A percentile compares a stretch with the other conserved stretches of the same genome.
phyloP scores from a whole-genome alignment of 345 rosid species.

The Lumnitzera littorea region DNA sequence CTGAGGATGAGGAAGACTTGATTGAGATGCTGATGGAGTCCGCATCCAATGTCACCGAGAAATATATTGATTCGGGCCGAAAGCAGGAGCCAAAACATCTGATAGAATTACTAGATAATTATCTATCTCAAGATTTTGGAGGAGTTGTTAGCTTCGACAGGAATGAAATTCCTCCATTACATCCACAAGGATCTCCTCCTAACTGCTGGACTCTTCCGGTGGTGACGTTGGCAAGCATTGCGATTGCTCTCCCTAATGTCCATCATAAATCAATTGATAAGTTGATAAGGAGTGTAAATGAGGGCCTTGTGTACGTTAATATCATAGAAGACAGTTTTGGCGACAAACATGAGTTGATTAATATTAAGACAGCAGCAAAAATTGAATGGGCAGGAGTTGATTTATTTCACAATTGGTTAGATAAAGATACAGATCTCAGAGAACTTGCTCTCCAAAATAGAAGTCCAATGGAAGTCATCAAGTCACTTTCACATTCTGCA shows the following conservation, averaged over 20 bases:
- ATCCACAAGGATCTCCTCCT: too few species aligned
- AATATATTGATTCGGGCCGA: conserved; percentile 47
- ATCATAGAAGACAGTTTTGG: conserved; percentile 36
- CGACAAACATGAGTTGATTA: conserved; percentile 22
- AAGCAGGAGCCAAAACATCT: conserved; percentile 50
- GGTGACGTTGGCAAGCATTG: too few species aligned
- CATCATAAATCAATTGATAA: conserved; percentile 6
- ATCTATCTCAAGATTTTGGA: too few species aligned
- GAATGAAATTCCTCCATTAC: too few species aligned
- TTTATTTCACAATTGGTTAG: conserved; percentile 61
- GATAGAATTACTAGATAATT: not conserved
- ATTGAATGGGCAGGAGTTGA: conserved; percentile 56
- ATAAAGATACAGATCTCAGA: conserved; percentile 58
- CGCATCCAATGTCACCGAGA: conserved; percentile 49
- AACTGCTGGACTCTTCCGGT: too few species aligned
- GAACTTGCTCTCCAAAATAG: conserved; percentile 33
- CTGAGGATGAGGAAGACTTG: conserved; percentile 71
- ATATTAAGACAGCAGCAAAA: conserved; percentile 50
- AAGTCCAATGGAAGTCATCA: conserved; percentile 6
- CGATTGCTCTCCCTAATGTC: too few species aligned
- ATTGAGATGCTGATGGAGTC: conserved; percentile 45
- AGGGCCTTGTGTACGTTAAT: conserved; percentile 50
- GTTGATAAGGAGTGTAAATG: conserved; percentile 40
- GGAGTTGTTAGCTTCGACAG: too few species aligned
- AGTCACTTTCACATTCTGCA: conserved; percentile 1